Evolutionary conservation across 2,329 filamentous ascomycete species (phyloP), one percentile per base, ranked within the genome.

Genomic region (Incumbomyces lentus): DNA sequence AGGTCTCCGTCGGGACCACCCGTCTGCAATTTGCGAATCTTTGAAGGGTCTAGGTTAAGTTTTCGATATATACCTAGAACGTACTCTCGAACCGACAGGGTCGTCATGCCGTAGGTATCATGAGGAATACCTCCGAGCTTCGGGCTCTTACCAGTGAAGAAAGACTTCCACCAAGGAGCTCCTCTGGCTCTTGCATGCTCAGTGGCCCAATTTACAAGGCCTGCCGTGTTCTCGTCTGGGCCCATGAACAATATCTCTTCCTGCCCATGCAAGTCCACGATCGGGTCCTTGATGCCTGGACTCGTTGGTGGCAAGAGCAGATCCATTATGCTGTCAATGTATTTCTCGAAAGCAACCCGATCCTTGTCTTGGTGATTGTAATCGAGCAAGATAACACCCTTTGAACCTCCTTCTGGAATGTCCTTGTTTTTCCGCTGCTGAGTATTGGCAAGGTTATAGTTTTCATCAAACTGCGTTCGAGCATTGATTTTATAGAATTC

Each of bases 341-440:
- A 98, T 74, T 98, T 98, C 72, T 98, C 90, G 59, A 98, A 98
- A 1, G 92, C 90, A 52, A 94, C 88, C 40, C 76, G 78, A 14
- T 84, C 84, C 70, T 90, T 93, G 66, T 95, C 87, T 68, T 98
- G 92, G 68, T 95, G 88, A 63, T 89, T 83, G 52, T 86, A 80
- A 65, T 98, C 90, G 34, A 98, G 79, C 39, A 98, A 76, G 50
- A 98, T 90, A 48, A 98, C 92, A 70, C 92, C 92, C 73, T 98
- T 98, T 59, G 90, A 94, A 46, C 92, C 92, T 54, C 92, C 92
- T 70, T 98, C 92, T 2, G 92, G 92, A 44, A 98, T 98, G 60
- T 98, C 92, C 74, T 98, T 98, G 76, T 98, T 98, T 78, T 98
- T 98, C 62, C 92, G 86, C 70, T 98, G 92, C 68, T 98, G 92